A percentile compares a stretch with the other conserved stretches of the same genome.
These are phyloP conservation scores for Podila clonocystis DNA, from an alignment of 192 early-diverging fungal genomes.

Conservation along the genomic window DNA sequence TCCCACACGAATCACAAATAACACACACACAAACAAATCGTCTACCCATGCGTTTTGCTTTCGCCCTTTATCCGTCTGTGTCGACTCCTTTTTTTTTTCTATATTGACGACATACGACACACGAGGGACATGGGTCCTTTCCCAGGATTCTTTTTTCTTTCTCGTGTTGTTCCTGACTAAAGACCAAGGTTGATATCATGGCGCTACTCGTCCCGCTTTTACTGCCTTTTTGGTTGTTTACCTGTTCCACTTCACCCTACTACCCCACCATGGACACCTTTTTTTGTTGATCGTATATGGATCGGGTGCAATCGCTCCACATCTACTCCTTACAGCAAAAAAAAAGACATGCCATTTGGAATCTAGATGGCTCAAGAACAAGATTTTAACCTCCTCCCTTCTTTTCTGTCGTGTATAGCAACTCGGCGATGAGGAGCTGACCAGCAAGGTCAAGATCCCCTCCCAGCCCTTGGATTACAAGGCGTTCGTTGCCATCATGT, in stretches of 20 bases:
- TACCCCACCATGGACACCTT: no score
- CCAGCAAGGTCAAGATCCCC: conserved; percentile 20
- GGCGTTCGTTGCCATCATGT: conserved; percentile 16
- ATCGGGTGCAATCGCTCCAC: background rate
- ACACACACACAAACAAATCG: no score
- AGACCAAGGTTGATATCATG: background rate
- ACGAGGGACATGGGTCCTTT: background rate
- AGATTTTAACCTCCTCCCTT: background rate
- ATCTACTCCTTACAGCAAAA: background rate
- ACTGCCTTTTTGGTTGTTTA: no score
- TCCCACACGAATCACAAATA: no score
- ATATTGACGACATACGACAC: background rate
- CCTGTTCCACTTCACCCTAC: no score
- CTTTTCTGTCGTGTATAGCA: background rate
- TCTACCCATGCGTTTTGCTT: background rate
- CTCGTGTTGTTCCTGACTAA: background rate
- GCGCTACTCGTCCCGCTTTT: background rate
- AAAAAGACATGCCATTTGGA: no score
- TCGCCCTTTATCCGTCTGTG: no score
- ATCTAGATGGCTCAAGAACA: background rate
- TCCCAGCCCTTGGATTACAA: conserved; percentile 31
- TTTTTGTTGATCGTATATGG: no score
- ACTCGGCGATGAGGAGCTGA: conserved; percentile 12
- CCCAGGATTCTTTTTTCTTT: conserved; percentile 3
- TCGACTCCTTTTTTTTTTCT: background rate